A percentile compares a stretch with the other conserved stretches of the same genome.
Conservation (phyloP, 2,329 filamentous ascomycete genomes). For the Aspergillus novofumigatus region DNA sequence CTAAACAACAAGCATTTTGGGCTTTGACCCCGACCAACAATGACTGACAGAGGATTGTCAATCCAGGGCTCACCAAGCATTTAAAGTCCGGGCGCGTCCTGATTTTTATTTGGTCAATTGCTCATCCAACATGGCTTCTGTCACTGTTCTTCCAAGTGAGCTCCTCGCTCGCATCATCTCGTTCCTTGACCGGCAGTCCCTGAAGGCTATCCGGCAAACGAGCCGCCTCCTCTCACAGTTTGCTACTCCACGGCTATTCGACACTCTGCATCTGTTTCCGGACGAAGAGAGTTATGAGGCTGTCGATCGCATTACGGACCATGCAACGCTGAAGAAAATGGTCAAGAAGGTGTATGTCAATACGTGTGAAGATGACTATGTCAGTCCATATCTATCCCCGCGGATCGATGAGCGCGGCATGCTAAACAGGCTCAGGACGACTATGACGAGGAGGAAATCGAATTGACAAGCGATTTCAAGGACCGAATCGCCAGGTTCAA, state of each 20-base stretch:
- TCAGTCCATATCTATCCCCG: not conserved
- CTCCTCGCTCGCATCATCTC: not conserved
- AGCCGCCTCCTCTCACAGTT: not conserved
- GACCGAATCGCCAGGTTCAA: not conserved
- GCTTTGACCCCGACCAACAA: no score
- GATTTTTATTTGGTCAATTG: not conserved
- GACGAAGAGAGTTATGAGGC: not conserved
- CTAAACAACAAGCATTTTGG: not conserved
- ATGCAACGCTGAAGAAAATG: not conserved
- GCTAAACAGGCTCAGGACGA: not conserved
- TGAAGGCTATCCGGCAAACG: not conserved
- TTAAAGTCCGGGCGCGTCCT: not conserved
- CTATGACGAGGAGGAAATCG: not conserved
- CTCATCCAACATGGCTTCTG: not conserved
- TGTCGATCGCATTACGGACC: not conserved
- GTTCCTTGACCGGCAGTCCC: not conserved
- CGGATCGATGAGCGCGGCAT: not conserved
- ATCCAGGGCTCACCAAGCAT: no score
- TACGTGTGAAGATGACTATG: not conserved
- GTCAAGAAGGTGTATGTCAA: not conserved
- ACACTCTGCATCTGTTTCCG: not conserved
- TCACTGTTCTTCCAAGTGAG: not conserved
- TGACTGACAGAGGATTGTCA: no score
- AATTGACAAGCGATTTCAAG: not conserved
- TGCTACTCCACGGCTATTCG: not conserved